Percentiles rank a stretch among this genome's conserved stretches.
These are phyloP conservation scores for Suhomyces prunicola DNA, from an alignment of 805 yeast species.

Conservation along the genomic window DNA sequence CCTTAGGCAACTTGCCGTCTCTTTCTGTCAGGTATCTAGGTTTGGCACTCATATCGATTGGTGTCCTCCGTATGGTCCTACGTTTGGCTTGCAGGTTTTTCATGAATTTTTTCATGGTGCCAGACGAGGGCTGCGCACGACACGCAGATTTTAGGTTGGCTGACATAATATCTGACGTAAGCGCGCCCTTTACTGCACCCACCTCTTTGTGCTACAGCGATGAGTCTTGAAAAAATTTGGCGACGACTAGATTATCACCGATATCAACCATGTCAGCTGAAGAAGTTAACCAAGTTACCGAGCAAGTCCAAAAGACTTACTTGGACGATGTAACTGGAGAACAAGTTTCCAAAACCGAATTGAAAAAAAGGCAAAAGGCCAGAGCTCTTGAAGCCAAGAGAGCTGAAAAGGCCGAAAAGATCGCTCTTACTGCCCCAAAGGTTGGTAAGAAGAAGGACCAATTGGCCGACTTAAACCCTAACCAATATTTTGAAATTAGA, in stretches of 20 bases:
- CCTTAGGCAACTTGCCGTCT: background rate
- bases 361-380: slow-evolving; percentile 90
- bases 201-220: background rate
- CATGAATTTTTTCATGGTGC: slow-evolving; percentile 2
- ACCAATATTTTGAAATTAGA: slow-evolving; percentile 91
- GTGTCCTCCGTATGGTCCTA: background rate
- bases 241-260: background rate
- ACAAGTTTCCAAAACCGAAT: slow-evolving; percentile 91
- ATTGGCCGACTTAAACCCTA: slow-evolving; percentile 88
- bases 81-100: background rate
- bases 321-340: slow-evolving; percentile 96
- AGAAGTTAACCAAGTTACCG: slow-evolving; percentile 63
- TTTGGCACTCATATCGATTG: background rate
- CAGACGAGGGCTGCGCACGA: background rate
- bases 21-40: background rate
- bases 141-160: background rate
- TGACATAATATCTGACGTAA: background rate
- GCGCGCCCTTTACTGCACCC: background rate
- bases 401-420: slow-evolving; percentile 83
- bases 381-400: slow-evolving; percentile 85
- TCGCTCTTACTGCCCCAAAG: slow-evolving; percentile 52
- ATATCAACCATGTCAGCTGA: slow-evolving; percentile 20
- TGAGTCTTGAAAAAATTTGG: background rate
- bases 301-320: slow-evolving; percentile 70
- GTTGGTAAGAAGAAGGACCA: slow-evolving; percentile 57